Percentiles rank a stretch among this genome's conserved stretches.
Conservation (phyloP, 352 stramenopile genomes). For the Phytopythium delawarense region DNA sequence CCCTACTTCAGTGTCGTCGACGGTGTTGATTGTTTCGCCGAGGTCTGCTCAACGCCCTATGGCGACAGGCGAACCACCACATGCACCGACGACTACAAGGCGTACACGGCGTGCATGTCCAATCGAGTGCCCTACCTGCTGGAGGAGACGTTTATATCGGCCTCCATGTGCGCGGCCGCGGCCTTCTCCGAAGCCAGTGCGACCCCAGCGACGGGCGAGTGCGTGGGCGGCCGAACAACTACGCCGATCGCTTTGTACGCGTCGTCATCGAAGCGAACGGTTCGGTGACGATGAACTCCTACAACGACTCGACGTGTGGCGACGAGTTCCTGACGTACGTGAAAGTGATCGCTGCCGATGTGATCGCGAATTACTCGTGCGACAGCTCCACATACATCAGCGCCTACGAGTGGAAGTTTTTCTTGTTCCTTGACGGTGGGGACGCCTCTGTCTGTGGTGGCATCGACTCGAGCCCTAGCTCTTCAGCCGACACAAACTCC, state of each 20-base stretch:
- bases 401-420: neutral
- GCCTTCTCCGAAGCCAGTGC: neutral
- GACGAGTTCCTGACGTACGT: neutral
- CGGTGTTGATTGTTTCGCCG: neutral
- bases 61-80: neutral
- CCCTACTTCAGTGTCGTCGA: slow-evolving; percentile 4
- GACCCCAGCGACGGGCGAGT: neutral
- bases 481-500: too few relatives aligned
- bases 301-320: neutral
- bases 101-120: slow-evolving; percentile 8
- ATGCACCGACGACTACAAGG: slow-evolving; percentile 8
- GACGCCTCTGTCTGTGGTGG: neutral
- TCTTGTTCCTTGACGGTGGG: neutral
- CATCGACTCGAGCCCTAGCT: too few relatives aligned
- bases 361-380: neutral
- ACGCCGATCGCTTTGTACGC: neutral
- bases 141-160: slow-evolving; percentile 1
- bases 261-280: slow-evolving; percentile 2
- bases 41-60: neutral
- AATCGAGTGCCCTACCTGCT: slow-evolving; percentile 4
- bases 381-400: neutral
- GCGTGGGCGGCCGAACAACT: neutral
- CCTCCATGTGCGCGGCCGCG: neutral
- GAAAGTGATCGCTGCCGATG: neutral
- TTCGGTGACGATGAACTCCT: neutral